Evolutionary conservation across 768 basidiomycete species (phyloP).

Genomic region (Candolleomyces aberdarensis): DNA sequence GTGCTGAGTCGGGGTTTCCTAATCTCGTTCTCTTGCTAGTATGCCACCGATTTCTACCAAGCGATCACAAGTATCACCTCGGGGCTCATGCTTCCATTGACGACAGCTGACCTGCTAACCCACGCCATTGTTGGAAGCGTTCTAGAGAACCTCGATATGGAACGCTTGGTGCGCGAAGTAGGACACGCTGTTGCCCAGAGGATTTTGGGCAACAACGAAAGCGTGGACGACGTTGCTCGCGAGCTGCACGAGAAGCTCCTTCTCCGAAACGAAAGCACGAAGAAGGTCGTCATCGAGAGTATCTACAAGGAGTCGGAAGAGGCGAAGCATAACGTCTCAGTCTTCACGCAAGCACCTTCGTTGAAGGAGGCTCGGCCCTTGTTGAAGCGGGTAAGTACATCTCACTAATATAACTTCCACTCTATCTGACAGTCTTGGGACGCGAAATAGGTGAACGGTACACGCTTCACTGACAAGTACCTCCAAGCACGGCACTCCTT

Average conservation of each 20-base stretch:
- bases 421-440: not conserved
- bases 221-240: constrained; percentile 93
- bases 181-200: constrained; percentile 90
- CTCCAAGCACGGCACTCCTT: constrained; percentile 66
- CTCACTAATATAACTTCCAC: constrained; percentile 8
- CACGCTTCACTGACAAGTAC: constrained; percentile 97
- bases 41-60: constrained; percentile 92
- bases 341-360: constrained; percentile 72
- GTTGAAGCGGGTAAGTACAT: constrained; percentile 65
- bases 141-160: constrained; percentile 98
- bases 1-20: not conserved
- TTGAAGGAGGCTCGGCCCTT: constrained; percentile 72
- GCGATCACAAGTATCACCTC: constrained; percentile 92
- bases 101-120: constrained; percentile 90
- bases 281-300: constrained; percentile 93
- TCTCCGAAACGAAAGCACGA: constrained; percentile 93
- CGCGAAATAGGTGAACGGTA: constrained; percentile 73
- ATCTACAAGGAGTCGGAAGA: constrained; percentile 93
- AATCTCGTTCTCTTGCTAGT: constrained; percentile 38
- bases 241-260: constrained; percentile 91
- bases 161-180: constrained; percentile 91
- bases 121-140: constrained; percentile 97
- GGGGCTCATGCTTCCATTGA: constrained; percentile 93
- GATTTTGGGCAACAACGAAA: constrained; percentile 90
- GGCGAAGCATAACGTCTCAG: constrained; percentile 83